Evolutionary conservation across 1,284 basidiomycete species (phyloP).

Genomic region (Stygiomarasmius scandens): DNA sequence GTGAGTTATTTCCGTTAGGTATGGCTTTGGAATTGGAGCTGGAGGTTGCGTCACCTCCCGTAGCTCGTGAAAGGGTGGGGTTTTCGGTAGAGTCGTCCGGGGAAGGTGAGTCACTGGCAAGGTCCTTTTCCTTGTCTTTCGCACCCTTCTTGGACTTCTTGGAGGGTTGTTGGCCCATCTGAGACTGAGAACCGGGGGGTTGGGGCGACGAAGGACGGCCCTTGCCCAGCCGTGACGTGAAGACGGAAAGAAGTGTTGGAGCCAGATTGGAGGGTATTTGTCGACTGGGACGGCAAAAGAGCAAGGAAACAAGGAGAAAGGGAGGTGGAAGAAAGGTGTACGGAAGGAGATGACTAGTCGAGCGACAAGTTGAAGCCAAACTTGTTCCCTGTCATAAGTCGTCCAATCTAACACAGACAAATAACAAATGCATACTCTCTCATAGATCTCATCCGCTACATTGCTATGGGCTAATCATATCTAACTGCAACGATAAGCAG

Average conservation of each 20-base stretch:
- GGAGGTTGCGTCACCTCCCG: conserved; percentile 34
- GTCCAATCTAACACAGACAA: neutral
- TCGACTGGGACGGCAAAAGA: conserved; percentile 11
- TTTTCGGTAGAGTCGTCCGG: conserved; percentile 46
- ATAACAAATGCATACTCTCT: neutral
- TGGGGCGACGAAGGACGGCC: conserved; percentile 71
- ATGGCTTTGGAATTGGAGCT: conserved; percentile 35
- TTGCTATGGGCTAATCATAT: too few relatives aligned
- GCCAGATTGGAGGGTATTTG: conserved; percentile 52
- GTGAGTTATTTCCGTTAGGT: conserved; percentile 47
- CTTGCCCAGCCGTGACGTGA: conserved; percentile 70
- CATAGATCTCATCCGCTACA: too few relatives aligned
- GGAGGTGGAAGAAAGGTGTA: conserved; percentile 15
- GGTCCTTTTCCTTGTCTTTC: conserved; percentile 68
- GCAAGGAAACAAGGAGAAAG: conserved; percentile 17
- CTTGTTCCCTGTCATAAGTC: neutral
- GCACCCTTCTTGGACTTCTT: conserved; percentile 73
- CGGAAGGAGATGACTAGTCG: conserved; percentile 3
- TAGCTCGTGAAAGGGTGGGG: conserved; percentile 45
- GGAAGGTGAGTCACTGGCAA: conserved; percentile 30
- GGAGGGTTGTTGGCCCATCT: conserved; percentile 80
- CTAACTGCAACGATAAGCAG: too few relatives aligned
- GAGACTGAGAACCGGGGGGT: conserved; percentile 44
- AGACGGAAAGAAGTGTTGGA: conserved; percentile 75
- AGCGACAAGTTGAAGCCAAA: neutral